Percentiles rank a stretch among this genome's conserved stretches.
These are phyloP conservation scores for Albugo candida DNA, from an alignment of 352 stramenopile genomes.

Conservation along the genomic window DNA sequence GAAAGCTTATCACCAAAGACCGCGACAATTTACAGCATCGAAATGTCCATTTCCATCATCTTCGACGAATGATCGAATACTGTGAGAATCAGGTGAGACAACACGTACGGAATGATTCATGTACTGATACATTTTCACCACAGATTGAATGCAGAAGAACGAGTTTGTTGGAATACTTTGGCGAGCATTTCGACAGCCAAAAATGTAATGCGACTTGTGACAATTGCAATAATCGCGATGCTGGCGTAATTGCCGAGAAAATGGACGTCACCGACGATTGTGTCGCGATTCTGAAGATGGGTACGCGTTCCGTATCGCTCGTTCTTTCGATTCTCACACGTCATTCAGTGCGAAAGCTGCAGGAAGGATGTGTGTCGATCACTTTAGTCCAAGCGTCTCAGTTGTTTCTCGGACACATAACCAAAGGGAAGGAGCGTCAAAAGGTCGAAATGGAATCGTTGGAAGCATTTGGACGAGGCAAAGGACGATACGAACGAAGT, in stretches of 20 bases:
- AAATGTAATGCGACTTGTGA: constrained; percentile 63
- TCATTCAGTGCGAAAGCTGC: constrained; percentile 30
- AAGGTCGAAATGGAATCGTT: constrained; percentile 36
- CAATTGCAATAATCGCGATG: constrained; percentile 69
- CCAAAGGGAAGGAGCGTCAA: constrained; percentile 58
- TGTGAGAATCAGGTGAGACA: constrained; percentile 36
- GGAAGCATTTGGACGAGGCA: constrained; percentile 39
- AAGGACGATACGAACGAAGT: constrained; percentile 47
- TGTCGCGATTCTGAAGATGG: constrained; percentile 26
- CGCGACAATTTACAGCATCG: constrained; percentile 51
- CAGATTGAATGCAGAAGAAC: constrained; percentile 63
- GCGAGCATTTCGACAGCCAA: constrained; percentile 65
- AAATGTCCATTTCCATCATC: constrained; percentile 67
- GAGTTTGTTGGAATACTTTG: constrained; percentile 73
- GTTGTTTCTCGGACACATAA: constrained; percentile 36
- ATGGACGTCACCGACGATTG: constrained; percentile 63
- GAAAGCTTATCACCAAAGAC: constrained; percentile 15
- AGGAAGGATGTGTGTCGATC: constrained; percentile 30
- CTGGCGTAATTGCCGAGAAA: constrained; percentile 47
- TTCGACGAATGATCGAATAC: constrained; percentile 72
- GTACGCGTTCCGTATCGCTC: constrained; percentile 15
- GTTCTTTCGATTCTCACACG: background rate
- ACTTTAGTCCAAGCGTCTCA: constrained; percentile 63
- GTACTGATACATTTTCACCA: too few relatives aligned
- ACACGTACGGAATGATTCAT: too few relatives aligned